Evolutionary conservation across 1,139 yeast genomes (phyloP).

Genomic region (Yamadazyma atlantica): DNA sequence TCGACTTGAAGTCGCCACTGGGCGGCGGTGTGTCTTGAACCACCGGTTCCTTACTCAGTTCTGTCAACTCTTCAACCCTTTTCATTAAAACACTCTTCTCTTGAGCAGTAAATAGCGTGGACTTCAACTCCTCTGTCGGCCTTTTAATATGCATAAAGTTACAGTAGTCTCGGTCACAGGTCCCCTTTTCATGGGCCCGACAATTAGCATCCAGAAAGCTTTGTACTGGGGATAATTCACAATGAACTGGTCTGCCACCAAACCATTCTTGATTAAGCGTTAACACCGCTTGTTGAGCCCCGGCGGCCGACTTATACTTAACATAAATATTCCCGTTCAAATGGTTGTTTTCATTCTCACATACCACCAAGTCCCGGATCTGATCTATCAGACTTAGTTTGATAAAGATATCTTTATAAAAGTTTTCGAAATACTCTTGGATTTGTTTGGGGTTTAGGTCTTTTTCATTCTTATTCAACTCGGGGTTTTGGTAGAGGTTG

Average conservation of each 20-base stretch:
- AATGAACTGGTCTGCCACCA: conserved; percentile 73
- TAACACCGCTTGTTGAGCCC: conserved; percentile 62
- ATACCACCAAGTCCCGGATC: conserved; percentile 65
- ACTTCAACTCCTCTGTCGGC: conserved; percentile 48
- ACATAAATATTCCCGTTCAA: conserved; percentile 84
- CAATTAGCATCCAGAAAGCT: conserved; percentile 76
- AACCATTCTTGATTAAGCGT: conserved; percentile 80
- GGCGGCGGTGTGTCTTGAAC: background rate
- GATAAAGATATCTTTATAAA: conserved; percentile 71
- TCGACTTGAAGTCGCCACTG: conserved; percentile 12
- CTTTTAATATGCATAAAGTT: conserved; percentile 80
- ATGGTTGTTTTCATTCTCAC: conserved; percentile 81
- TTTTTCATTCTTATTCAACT: conserved; percentile 33
- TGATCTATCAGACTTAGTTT: conserved; percentile 69
- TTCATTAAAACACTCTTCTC: conserved; percentile 25
- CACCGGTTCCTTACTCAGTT: too few relatives aligned
- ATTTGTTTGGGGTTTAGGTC: conserved; percentile 39
- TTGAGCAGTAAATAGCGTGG: conserved; percentile 39
- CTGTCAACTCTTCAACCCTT: conserved; percentile 6
- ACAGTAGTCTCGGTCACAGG: conserved; percentile 76
- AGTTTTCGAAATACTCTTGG: conserved; percentile 57
- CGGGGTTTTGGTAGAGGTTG: conserved; percentile 71
- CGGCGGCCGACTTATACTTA: conserved; percentile 51
- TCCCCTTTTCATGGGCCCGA: conserved; percentile 58
- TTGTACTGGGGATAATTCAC: conserved; percentile 77